Conservation (phyloP, 371 early-diverging fungal species). For the Mucor lusitanicus region DNA sequence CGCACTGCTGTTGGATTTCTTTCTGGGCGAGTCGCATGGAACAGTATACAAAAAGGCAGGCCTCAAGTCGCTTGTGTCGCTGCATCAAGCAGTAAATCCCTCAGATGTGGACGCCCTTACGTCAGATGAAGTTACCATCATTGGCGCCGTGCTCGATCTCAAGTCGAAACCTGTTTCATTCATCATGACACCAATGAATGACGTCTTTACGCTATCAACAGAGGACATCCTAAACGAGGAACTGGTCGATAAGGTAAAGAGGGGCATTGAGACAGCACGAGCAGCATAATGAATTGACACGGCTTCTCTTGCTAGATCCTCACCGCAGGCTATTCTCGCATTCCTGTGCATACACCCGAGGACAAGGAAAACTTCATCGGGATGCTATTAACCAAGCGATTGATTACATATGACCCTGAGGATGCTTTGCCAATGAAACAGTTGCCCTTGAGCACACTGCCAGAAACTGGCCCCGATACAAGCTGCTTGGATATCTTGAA, state of each 20-base stretch:
- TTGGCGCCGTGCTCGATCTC: constrained; percentile 89
- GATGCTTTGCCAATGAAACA: constrained; percentile 73
- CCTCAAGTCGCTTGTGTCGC: constrained; percentile 88
- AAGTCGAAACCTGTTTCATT: constrained; percentile 80
- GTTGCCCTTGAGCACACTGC: constrained; percentile 71
- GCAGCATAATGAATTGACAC: not conserved
- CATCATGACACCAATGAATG: constrained; percentile 87
- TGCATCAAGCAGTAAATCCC: constrained; percentile 74
- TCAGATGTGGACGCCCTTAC: constrained; percentile 81
- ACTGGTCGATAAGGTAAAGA: constrained; percentile 55
- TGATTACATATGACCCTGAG: constrained; percentile 86
- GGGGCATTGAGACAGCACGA: not conserved
- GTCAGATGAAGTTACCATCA: constrained; percentile 90
- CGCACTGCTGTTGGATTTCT: constrained; percentile 71
- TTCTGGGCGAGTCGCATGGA: constrained; percentile 82
- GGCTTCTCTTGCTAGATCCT: constrained; percentile 53
- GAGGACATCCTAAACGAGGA: constrained; percentile 68
- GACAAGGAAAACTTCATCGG: constrained; percentile 79
- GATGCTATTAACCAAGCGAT: constrained; percentile 85
- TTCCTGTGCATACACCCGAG: constrained; percentile 78
- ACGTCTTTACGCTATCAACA: constrained; percentile 81
- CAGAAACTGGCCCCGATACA: constrained; percentile 71
- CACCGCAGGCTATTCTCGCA: constrained; percentile 85
- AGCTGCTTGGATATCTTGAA: constrained; percentile 90
- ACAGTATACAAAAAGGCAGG: constrained; percentile 84